A percentile compares a stretch with the other conserved stretches of the same genome.
phyloP scores from a whole-genome alignment of 2,329 filamentous ascomycete genomes.

The Cytospora chrysosperma region DNA sequence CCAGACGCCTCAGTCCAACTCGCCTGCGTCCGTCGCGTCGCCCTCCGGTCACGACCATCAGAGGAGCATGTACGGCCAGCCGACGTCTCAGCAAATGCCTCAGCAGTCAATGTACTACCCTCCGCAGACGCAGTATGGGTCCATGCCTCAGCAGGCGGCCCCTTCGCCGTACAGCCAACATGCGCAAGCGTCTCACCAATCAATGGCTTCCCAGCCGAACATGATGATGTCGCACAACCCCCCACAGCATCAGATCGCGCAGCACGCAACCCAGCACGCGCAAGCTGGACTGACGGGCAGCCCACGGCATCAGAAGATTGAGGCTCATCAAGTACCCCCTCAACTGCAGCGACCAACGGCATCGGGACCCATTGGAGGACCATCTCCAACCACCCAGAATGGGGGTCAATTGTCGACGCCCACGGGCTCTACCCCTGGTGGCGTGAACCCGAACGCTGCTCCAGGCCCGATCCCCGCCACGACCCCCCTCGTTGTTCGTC shows the following conservation, averaged over 20 bases:
- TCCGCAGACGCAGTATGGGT: constrained; percentile 61
- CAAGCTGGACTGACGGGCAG: constrained; percentile 59
- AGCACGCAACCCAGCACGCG: constrained; percentile 58
- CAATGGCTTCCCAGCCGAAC: constrained; percentile 63
- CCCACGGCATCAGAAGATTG: constrained; percentile 62
- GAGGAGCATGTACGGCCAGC: constrained; percentile 80
- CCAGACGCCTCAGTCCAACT: constrained; percentile 93
- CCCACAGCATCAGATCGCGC: constrained; percentile 57
- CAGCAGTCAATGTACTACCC: constrained; percentile 79
- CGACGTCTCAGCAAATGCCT: constrained; percentile 68
- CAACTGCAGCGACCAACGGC: constrained; percentile 60
- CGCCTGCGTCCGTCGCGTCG: constrained; percentile 88
- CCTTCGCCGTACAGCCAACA: constrained; percentile 63
- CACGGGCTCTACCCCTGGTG: constrained; percentile 51
- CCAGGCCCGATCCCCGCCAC: constrained; percentile 96
- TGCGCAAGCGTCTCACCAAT: constrained; percentile 52
- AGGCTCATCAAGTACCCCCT: constrained; percentile 55
- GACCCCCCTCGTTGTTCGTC: constrained; percentile 87
- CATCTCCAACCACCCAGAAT: constrained; percentile 22
- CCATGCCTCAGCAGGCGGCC: constrained; percentile 62
- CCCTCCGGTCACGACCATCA: constrained; percentile 87
- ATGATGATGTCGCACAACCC: constrained; percentile 65
- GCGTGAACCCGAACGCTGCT: constrained; percentile 83
- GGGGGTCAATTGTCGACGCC: constrained; percentile 37
- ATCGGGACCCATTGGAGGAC: constrained; percentile 45